Base-by-base conservation (phyloP, 106 monocot genomes). In the Cymbidium sinense region DNA sequence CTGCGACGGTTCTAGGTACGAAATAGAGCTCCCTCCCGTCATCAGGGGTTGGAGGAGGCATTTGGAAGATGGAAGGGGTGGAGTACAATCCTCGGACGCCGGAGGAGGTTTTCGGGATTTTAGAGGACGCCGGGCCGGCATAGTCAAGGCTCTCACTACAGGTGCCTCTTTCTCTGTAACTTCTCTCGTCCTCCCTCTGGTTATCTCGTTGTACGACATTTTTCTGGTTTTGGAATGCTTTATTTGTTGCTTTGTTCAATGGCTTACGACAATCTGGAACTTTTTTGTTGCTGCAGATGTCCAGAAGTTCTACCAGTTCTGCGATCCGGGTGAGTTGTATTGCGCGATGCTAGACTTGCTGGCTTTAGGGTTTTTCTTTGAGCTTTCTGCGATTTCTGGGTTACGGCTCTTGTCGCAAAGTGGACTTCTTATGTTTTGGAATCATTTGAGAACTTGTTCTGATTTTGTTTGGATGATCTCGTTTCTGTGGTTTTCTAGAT, bases 31-130 rank as follows among this genome's bases (percentile, higher is more conserved):
- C 25, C 28, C 21, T 58, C n/a, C 30, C 43, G 50, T 30, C 30
- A 17, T n/a, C n/a, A 23, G 12, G 28, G 23, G 84, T 91, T 84
- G 84, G 86, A 21, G 84, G 83, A 8, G 78, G 76, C 7, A 74
- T 71, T 44, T 82, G 79, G 30, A 23, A 23, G 71, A 71, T 71
- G 71, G 71, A 71, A 71, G 71, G 71, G 71, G 75, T 37, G 71
- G 71, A 36, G 21, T 71, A 75, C 50, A 75, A 75, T 71, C 71
- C 71, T 74, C 74, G 74, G 44, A 74, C 74, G 44, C 74, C 74
- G 7, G 74, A 74, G 74, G 74, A 74, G 44, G 74, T 74, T 74
- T 74, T 15, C 74, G 44, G 43, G 74, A 74, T 74, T 74, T 74
- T 28, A 74, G 74, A 44, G 74, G 74, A 12, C 41, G 74, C 41